These are phyloP conservation scores for Trametes cubensis DNA, from an alignment of 768 basidiomycete species.

Conservation along the genomic window DNA sequence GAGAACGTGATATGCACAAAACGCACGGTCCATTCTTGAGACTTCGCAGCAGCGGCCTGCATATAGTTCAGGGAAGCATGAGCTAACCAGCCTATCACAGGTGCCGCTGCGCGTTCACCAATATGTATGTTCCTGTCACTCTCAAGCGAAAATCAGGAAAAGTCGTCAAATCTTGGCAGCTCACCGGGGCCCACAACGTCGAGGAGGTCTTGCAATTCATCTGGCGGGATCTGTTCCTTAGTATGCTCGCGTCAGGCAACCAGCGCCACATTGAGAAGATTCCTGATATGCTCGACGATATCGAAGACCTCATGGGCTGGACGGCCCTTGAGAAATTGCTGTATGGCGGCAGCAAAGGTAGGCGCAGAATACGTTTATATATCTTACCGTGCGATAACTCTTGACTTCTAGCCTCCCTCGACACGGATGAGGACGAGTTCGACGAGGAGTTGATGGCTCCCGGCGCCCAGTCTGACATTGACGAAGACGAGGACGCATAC, in stretches of 20 bases:
- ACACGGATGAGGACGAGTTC: constrained; percentile 39
- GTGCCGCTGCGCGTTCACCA: constrained; percentile 56
- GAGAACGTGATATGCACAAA: too few species aligned
- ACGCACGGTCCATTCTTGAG: too few species aligned
- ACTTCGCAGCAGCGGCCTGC: background rate
- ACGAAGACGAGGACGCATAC: constrained; percentile 34
- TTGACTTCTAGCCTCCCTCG: constrained; percentile 18
- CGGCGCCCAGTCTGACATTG: constrained; percentile 26
- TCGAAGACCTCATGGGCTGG: constrained; percentile 55
- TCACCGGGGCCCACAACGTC: constrained; percentile 52
- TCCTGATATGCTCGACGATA: constrained; percentile 61
- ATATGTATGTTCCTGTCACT: constrained; percentile 47
- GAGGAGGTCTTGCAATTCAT: constrained; percentile 58
- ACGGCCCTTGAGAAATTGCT: constrained; percentile 52
- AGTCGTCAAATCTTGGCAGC: constrained; percentile 49
- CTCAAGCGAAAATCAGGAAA: constrained; percentile 49
- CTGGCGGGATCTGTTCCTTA: constrained; percentile 70
- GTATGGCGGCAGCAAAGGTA: constrained; percentile 53
- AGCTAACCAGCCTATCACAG: constrained; percentile 35
- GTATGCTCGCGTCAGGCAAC: constrained; percentile 47
- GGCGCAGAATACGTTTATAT: constrained; percentile 17
- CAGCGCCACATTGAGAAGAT: constrained; percentile 37
- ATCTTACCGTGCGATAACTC: background rate
- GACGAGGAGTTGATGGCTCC: constrained; percentile 27
- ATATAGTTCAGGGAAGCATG: background rate